Base-by-base conservation (phyloP, 371 early-diverging fungal species). In the Circinella umbellata region DNA sequence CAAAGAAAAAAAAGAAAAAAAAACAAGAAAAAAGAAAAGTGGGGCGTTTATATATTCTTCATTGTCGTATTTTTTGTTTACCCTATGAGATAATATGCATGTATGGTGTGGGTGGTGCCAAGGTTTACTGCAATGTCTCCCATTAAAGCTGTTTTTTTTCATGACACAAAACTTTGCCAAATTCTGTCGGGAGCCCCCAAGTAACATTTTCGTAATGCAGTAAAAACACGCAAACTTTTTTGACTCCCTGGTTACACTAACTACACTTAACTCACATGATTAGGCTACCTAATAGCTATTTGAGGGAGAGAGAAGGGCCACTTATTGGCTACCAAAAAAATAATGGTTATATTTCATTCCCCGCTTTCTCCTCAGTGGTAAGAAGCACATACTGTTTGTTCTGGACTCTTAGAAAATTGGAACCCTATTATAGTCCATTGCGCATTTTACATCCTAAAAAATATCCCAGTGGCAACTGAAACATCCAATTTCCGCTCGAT, bases 211-310 rank as follows among this genome's bases (percentile, higher is more conserved):
- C 42, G 9, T 42, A 42, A 42, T 9, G 11, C 42, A 9, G 11
- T 3, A 42, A 42, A 9, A 11, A 42, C 11, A 42, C 42, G 6
- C 42, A 42, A 42, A 1, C 7, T 13, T 4, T 51, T 51, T 57
- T 57, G 57, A 57, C 57, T 57, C 57, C 57, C 27, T 57, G 57
- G 57, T 57, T 57, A 57, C 57, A 57, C 57, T 27, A 27, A 57
- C 57, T 27, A 27, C 27, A 27, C 47, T 54, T 10, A 10, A 54
- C 10, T n/a, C 47, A 9, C 10, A 20, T 15, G 54, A 54, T 4
- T 4, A 54, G 1, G 54, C 54, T 54, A 54, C 54, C 47, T 27
- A 27, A 2, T 27, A 27, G 27, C 2, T 27, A 27, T 27, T 27
- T 27, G 27, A 27, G 27, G 27, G 27, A 27, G 27, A 27, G 27